A percentile compares a stretch with the other conserved stretches of the same genome.
phyloP scores from a whole-genome alignment of 768 basidiomycete genomes.

The Leccinum subgranulosum region DNA sequence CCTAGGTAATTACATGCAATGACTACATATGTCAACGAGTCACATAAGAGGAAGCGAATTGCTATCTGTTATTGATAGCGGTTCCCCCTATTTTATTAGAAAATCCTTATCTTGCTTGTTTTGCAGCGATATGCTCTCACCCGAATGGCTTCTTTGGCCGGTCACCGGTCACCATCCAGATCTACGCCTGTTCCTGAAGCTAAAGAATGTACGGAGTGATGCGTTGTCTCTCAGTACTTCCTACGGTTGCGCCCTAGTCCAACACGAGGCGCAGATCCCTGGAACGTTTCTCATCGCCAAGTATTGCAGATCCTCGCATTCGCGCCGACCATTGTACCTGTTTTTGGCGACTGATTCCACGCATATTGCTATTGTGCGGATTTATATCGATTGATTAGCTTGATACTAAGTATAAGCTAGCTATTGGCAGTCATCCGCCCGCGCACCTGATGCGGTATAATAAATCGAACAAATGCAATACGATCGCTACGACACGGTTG shows the following conservation, averaged over 20 bases:
- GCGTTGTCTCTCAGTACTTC: neutral
- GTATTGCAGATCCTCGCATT: neutral
- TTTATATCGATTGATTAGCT: neutral
- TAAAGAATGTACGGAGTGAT: neutral
- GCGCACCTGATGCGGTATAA: neutral
- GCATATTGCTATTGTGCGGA: neutral
- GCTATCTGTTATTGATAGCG: neutral
- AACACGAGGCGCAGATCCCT: constrained; percentile 1
- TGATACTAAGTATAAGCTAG: neutral
- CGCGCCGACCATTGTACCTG: neutral
- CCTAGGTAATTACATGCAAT: constrained; percentile 7
- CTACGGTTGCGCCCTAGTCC: neutral
- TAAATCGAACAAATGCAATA: neutral
- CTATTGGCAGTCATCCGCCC: neutral
- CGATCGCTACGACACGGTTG: constrained; percentile 1
- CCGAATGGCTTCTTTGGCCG: neutral
- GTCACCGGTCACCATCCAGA: constrained; percentile 1
- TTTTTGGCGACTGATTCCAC: neutral
- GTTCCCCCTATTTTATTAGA: neutral
- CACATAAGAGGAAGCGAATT: constrained; percentile 7
- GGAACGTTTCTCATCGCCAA: neutral
- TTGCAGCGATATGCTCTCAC: neutral
- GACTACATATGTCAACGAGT: neutral
- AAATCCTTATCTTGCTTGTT: neutral
- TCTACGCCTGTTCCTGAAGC: neutral